A percentile compares a stretch with the other conserved stretches of the same genome.
Evolutionary conservation across 192 early-diverging fungal species (phyloP).

Genomic region (Tieghemiomyces parasiticus): DNA sequence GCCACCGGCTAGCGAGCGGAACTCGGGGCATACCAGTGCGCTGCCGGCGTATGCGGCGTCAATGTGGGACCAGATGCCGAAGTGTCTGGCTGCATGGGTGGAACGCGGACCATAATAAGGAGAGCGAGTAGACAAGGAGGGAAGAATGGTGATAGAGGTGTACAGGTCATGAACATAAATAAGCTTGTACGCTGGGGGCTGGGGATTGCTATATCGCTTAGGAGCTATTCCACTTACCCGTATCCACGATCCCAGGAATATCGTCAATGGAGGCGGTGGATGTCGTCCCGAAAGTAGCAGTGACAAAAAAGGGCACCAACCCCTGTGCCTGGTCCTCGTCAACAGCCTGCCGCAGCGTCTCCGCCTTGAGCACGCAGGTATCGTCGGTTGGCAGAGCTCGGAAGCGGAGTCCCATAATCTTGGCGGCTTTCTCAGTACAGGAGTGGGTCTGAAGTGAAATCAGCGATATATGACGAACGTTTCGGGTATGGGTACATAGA

Average conservation of each 20-base stretch:
- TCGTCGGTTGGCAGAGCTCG: constrained; percentile 24
- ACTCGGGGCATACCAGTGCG: constrained; percentile 40
- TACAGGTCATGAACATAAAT: too few relatives aligned
- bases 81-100: too few relatives aligned
- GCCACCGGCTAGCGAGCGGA: constrained; percentile 26
- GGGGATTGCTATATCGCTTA: too few relatives aligned
- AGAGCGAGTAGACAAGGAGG: too few relatives aligned
- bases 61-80: constrained; percentile 46
- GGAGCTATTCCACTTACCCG: constrained; percentile 20
- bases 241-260: constrained; percentile 32
- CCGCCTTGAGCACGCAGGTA: constrained; percentile 21
- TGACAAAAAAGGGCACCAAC: constrained; percentile 45
- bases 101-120: too few relatives aligned
- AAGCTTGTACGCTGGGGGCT: too few relatives aligned
- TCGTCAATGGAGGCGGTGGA: constrained; percentile 37
- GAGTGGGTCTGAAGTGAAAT: constrained; percentile 30
- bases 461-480: neutral
- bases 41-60: constrained; percentile 50
- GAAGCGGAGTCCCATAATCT: constrained; percentile 26
- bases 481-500: neutral
- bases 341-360: constrained; percentile 28
- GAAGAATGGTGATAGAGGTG: too few relatives aligned
- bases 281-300: constrained; percentile 50
- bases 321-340: constrained; percentile 29
- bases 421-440: constrained; percentile 33